Evolutionary conservation across 2,329 filamentous ascomycete genomes (phyloP).

Genomic region (Metarhizium rileyi): DNA sequence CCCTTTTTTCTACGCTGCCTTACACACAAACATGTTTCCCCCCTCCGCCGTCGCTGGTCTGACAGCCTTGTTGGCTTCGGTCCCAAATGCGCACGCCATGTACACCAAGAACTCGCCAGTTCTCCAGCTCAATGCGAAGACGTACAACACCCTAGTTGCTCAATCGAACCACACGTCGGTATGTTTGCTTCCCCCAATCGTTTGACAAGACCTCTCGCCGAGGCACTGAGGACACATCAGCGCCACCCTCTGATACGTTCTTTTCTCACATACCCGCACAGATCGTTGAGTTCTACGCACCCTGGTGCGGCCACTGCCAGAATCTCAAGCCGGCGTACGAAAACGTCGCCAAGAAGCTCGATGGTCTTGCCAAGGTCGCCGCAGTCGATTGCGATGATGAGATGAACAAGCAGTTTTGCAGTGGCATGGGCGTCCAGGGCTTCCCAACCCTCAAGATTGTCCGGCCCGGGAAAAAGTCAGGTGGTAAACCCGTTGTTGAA

Average conservation of each 20-base stretch:
- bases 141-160: constrained; percentile 72
- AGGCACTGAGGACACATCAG: not conserved
- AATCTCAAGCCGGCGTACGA: constrained; percentile 94
- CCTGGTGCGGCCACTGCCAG: constrained; percentile 96
- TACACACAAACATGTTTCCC: constrained; percentile 37
- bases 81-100: constrained; percentile 59
- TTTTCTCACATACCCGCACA: constrained; percentile 15
- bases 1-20: not conserved
- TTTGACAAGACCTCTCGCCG: not conserved
- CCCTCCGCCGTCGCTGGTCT: constrained; percentile 35
- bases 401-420: constrained; percentile 79
- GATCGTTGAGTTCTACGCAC: constrained; percentile 83
- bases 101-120: constrained; percentile 86
- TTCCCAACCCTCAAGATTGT: constrained; percentile 96
- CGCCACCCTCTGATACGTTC: not conserved
- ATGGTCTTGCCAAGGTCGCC: constrained; percentile 88
- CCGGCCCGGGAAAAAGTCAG: constrained; percentile 67
- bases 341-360: constrained; percentile 79
- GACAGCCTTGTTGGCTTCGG: constrained; percentile 50
- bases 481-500: constrained; percentile 69
- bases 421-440: constrained; percentile 76
- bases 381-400: constrained; percentile 95
- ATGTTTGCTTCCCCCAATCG: constrained; percentile 25
- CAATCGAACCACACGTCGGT: constrained; percentile 89
- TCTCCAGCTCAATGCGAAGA: constrained; percentile 68